A percentile compares a stretch with the other conserved stretches of the same genome.
Conservation (phyloP, 208 protist species). For the Leishmania mexicana region DNA sequence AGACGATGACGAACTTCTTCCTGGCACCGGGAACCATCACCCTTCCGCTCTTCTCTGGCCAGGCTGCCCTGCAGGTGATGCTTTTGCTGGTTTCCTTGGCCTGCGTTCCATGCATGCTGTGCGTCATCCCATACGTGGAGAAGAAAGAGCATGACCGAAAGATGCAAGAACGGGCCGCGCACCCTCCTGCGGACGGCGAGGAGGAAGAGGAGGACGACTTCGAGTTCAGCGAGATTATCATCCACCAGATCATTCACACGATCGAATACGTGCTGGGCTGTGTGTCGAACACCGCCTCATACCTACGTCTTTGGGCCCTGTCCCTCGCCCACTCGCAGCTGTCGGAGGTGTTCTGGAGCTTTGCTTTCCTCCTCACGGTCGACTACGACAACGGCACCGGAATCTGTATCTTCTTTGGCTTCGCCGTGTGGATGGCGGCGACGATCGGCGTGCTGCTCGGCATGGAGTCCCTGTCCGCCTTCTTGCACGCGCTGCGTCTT, state of each 20-base stretch:
- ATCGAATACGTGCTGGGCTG: slow-evolving; percentile 99
- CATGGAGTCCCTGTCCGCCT: slow-evolving; percentile 99
- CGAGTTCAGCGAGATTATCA: slow-evolving; percentile 94
- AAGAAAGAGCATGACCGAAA: slow-evolving; percentile 92
- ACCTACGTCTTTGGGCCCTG: slow-evolving; percentile 99
- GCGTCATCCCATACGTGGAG: slow-evolving; percentile 81
- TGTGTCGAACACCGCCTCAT: slow-evolving; percentile 99
- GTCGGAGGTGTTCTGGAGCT: slow-evolving; percentile 92
- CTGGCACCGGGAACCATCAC: slow-evolving; percentile 81
- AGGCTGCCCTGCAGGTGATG: slow-evolving; percentile 82
- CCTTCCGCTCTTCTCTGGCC: slow-evolving; percentile 74
- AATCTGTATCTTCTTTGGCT: slow-evolving; percentile 85
- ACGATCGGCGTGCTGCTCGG: slow-evolving; percentile 97
- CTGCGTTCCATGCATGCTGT: slow-evolving; percentile 86
- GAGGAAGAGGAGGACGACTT: slow-evolving; percentile 60
- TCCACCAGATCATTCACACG: slow-evolving; percentile 99
- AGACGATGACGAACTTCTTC: slow-evolving; percentile 95
- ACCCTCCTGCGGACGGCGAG: slow-evolving; percentile 24
- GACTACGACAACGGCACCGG: slow-evolving; percentile 48
- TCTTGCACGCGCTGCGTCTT: slow-evolving; percentile 98
- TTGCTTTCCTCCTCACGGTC: slow-evolving; percentile 67
- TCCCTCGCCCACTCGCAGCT: slow-evolving; percentile 99
- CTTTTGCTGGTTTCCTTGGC: slow-evolving; percentile 78
- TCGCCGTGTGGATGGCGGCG: slow-evolving; percentile 90
- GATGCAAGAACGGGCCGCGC: slow-evolving; percentile 19